phyloP scores from a whole-genome alignment of 2,329 filamentous ascomycete genomes.

The Penicillium occitanis region DNA sequence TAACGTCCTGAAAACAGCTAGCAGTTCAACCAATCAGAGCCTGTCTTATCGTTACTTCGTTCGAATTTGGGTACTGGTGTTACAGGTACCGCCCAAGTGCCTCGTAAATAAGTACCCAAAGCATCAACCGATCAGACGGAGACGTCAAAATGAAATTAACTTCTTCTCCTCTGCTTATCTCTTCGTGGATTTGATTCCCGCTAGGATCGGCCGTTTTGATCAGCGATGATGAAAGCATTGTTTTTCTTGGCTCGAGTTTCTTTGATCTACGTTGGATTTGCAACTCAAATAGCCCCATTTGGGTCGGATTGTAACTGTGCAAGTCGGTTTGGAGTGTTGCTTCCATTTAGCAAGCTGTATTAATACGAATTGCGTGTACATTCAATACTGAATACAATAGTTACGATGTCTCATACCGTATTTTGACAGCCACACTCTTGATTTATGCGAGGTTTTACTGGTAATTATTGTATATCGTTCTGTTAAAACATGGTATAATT shows the following conservation, averaged over 20 bases:
- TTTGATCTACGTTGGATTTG: neutral
- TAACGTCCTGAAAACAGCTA: conserved; percentile 1
- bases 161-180: neutral
- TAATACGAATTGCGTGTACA: neutral
- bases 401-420: neutral
- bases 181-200: neutral
- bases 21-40: neutral
- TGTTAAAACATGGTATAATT: neutral
- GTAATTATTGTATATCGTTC: neutral
- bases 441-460: neutral
- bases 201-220: neutral
- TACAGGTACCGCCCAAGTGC: neutral
- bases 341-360: neutral
- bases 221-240: neutral
- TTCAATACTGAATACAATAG: neutral
- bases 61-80: neutral
- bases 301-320: neutral
- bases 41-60: neutral
- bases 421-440: neutral
- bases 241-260: neutral
- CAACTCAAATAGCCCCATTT: neutral
- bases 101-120: neutral
- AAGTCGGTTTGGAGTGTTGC: neutral
- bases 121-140: neutral
- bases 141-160: neutral